Evolutionary conservation across 805 yeast genomes (phyloP).

Genomic region (Wickerhamomyces tratensis): DNA sequence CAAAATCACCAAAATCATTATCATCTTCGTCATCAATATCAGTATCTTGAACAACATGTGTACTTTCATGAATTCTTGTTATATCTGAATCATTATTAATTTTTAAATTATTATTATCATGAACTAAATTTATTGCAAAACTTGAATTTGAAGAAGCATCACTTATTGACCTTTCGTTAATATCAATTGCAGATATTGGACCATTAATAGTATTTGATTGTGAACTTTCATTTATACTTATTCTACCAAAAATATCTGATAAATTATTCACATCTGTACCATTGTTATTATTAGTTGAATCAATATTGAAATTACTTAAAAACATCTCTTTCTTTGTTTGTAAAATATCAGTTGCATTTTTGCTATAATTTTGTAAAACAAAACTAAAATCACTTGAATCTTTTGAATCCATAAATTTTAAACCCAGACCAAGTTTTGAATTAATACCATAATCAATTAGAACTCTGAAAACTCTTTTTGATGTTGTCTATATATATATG

Average conservation of each 20-base stretch:
- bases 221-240: not conserved
- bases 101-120: not conserved
- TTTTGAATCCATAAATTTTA: conserved; percentile 25
- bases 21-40: conserved; percentile 6
- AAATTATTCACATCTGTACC: no score
- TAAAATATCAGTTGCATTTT: conserved; percentile 4
- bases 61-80: not conserved
- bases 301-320: no score
- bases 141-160: no score
- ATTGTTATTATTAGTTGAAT: no score
- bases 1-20: conserved; percentile 19
- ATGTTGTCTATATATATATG: conserved; percentile 4
- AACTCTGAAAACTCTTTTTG: conserved; percentile 23
- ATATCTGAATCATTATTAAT: not conserved
- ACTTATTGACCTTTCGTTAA: no score
- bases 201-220: no score
- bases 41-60: not conserved
- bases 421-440: conserved; percentile 28
- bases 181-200: no score
- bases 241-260: not conserved
- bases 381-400: conserved; percentile 26
- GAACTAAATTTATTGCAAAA: no score
- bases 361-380: conserved; percentile 23
- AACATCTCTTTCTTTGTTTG: no score
- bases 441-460: conserved; percentile 20